A percentile compares a stretch with the other conserved stretches of the same genome.
Evolutionary conservation across 306 rosid genomes (phyloP).

Genomic region (Senna tora): DNA sequence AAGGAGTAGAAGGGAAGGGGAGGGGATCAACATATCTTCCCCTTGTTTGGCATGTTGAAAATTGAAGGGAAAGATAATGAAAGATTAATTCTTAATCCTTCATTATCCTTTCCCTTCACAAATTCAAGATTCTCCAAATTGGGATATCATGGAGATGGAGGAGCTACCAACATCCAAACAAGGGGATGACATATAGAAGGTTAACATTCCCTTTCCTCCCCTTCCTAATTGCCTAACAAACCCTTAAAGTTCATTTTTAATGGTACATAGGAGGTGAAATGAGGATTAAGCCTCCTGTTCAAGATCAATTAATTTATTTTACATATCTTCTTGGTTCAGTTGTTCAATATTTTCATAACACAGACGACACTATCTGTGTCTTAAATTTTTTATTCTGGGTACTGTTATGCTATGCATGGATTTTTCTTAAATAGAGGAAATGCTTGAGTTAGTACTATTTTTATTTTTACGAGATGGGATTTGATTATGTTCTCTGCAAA

Average conservation of each 20-base stretch:
- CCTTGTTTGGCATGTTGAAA: no score
- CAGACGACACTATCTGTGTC: background rate
- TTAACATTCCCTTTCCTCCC: no score
- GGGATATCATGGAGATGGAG: no score
- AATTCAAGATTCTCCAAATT: no score
- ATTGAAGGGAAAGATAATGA: no score
- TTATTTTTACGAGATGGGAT: background rate
- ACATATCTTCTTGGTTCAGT: background rate
- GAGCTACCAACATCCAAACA: no score
- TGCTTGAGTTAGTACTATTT: background rate
- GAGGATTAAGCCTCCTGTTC: background rate
- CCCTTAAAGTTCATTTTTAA: background rate
- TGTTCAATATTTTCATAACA: background rate
- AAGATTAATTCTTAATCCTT: no score
- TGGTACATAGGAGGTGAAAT: slow-evolving; percentile 4
- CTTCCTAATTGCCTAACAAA: no score
- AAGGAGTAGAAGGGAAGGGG: no score
- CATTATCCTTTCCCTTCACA: no score
- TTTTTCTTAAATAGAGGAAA: background rate
- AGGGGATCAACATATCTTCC: no score
- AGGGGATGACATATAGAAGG: no score
- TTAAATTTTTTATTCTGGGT: background rate
- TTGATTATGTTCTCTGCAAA: slow-evolving; percentile 2
- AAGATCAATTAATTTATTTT: background rate
- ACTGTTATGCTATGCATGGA: background rate